phyloP scores from a whole-genome alignment of 805 yeast species.

The Wickerhamomyces canadensis region DNA sequence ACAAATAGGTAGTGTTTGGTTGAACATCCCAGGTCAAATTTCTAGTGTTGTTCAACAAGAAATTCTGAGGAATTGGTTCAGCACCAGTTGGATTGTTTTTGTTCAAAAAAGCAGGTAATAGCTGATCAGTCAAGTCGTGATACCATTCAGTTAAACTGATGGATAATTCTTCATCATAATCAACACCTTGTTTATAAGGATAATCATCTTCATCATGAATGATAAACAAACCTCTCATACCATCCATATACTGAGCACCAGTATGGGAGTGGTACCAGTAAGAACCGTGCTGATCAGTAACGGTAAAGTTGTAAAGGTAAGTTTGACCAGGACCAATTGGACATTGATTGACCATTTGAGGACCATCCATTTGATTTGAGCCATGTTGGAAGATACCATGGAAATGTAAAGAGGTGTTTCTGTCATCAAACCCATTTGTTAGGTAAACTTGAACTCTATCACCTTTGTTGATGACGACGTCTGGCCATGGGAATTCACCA shows the following conservation, averaged over 20 bases:
- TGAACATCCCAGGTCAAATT: slow-evolving; percentile 72
- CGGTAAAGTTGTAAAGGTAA: slow-evolving; percentile 38
- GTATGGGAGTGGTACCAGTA: slow-evolving; percentile 54
- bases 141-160: slow-evolving; percentile 84
- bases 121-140: slow-evolving; percentile 49
- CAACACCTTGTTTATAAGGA: slow-evolving; percentile 42
- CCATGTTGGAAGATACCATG: slow-evolving; percentile 55
- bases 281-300: slow-evolving; percentile 39
- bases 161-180: slow-evolving; percentile 74
- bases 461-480: slow-evolving; percentile 66
- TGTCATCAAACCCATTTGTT: slow-evolving; percentile 63
- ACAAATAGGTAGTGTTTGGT: slow-evolving; percentile 79
- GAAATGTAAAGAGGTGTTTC: slow-evolving; percentile 80
- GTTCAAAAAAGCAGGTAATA: slow-evolving; percentile 53
- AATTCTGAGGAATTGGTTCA: slow-evolving; percentile 86
- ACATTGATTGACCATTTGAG: slow-evolving; percentile 41
- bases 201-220: slow-evolving; percentile 62
- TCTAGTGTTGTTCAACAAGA: slow-evolving; percentile 76
- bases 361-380: slow-evolving; percentile 47
- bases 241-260: slow-evolving; percentile 41
- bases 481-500: slow-evolving; percentile 80
- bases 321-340: slow-evolving; percentile 39
- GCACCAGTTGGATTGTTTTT: slow-evolving; percentile 94
- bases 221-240: slow-evolving; percentile 62
- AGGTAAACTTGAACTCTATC: slow-evolving; percentile 71